phyloP scores from a whole-genome alignment of 202 grass and related monocot genomes.

The Setaria viridis region DNA sequence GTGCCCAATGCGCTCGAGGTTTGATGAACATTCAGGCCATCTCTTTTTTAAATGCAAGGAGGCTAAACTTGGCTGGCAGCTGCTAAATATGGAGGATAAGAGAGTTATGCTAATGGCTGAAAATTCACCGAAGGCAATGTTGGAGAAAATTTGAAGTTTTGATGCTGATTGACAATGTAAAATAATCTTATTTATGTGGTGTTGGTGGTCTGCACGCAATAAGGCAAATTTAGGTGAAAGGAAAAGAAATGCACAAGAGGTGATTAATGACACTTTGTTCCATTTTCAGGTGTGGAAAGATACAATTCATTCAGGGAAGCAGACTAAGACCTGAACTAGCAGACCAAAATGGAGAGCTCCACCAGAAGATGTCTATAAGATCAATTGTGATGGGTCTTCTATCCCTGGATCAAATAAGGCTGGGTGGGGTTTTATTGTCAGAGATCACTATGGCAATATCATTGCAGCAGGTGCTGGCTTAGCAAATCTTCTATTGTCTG shows the following conservation, averaged over 20 bases:
- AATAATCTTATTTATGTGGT: not conserved
- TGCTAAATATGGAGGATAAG: not conserved
- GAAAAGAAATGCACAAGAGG: not conserved
- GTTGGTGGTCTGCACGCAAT: not conserved
- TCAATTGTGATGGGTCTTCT: no score
- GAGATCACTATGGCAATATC: no score
- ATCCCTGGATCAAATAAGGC: no score
- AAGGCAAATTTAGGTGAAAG: not conserved
- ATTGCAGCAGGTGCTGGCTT: no score
- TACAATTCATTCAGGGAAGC: no score
- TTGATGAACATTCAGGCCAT: not conserved
- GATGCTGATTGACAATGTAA: not conserved
- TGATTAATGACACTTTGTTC: not conserved
- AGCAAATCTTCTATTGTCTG: no score
- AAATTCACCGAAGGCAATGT: not conserved
- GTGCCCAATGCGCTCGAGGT: not conserved
- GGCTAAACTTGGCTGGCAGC: not conserved
- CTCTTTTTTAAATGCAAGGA: not conserved
- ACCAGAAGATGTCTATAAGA: no score
- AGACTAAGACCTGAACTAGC: no score
- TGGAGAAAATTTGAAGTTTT: not conserved
- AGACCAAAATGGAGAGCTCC: no score
- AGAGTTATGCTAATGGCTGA: not conserved
- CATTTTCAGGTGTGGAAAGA: conserved; percentile 8
- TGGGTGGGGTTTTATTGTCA: no score